Percentiles rank a stretch among this genome's conserved stretches.
These are phyloP conservation scores for Vigna reflexopilosa DNA, from an alignment of 306 rosid genomes.

Conservation along the genomic window DNA sequence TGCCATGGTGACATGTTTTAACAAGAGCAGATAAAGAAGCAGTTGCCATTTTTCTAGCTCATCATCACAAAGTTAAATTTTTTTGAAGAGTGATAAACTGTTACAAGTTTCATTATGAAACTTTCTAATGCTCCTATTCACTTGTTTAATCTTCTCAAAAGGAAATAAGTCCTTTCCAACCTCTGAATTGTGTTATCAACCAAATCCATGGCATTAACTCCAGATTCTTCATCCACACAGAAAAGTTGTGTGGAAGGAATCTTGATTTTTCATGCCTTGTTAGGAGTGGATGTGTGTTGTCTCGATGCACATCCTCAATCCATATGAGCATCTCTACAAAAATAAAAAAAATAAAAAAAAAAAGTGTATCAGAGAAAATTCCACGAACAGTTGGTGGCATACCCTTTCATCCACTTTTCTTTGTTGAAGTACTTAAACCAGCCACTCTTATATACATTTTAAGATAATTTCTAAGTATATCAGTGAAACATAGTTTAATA, in stretches of 20 bases:
- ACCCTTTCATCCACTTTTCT: too few relatives aligned
- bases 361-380: too few relatives aligned
- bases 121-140: background rate
- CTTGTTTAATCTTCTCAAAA: constrained; percentile 11
- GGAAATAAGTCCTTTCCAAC: constrained; percentile 6
- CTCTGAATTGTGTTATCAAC: constrained; percentile 13
- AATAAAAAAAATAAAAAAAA: too few relatives aligned
- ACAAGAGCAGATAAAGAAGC: background rate
- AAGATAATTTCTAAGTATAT: too few relatives aligned
- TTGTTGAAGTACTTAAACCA: too few relatives aligned
- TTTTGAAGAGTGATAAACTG: background rate
- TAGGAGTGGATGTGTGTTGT: constrained; percentile 52
- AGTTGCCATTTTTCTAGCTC: background rate
- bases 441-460: too few relatives aligned
- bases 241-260: constrained; percentile 60
- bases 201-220: constrained; percentile 32
- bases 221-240: constrained; percentile 47
- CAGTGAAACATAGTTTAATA: too few relatives aligned
- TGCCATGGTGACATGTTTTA: constrained; percentile 37
- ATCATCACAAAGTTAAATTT: background rate
- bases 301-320: constrained; percentile 51
- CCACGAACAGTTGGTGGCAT: too few relatives aligned
- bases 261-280: constrained; percentile 34
- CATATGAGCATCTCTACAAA: background rate
- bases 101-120: constrained; percentile 13